Evolutionary conservation across 306 rosid genomes (phyloP), one percentile per base, ranked within the genome.

Genomic region (Cicer judaicum): DNA sequence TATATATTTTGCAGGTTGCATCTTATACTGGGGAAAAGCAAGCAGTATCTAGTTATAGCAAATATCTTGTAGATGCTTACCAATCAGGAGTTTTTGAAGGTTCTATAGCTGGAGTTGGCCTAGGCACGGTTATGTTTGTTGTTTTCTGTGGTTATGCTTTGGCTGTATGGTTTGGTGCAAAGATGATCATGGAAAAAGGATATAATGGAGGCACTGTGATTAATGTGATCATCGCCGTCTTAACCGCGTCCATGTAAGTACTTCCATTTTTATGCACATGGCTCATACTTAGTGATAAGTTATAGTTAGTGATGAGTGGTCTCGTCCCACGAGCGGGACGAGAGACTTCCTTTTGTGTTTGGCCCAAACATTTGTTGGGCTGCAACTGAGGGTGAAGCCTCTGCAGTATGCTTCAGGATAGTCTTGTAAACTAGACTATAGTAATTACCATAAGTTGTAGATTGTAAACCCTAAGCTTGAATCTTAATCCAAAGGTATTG

Each of bases 11-110:
- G 2, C 61, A 92, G 98, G 98, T 93, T 70, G 95, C 93, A 21
- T 90, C 98, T 12, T 93, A 87, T 75, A 93, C 97, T 0, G 96
- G 97, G 5, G 98, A 90, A 85, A 90, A 86, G 76, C 89, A 89
- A 74, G 95, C 97, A 7, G 80, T 85, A 59, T 34, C 84, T 39
- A 78, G 43, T 72, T 93, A 93, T 73, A 81, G 79, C 39, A 87
- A 80, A 63, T 86, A 73, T 82, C 93, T 93, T 13, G 82, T 16
- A 14, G 80, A 79, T 44, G 98, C 98, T 75, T 90, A 90, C 82
- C 89, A 79, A 85, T 50, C 97, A 61, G 93, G 97, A 64, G 88
- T 93, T 56, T 48, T 52, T 54, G 98, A 93, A 81, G 95, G 95
- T 49, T 52, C 79, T 36, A 87, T 78, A 24, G 88, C 91, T 2